Conservation (phyloP, 2,329 filamentous ascomycete genomes). For the Nannizziopsis arthrosporioides region DNA sequence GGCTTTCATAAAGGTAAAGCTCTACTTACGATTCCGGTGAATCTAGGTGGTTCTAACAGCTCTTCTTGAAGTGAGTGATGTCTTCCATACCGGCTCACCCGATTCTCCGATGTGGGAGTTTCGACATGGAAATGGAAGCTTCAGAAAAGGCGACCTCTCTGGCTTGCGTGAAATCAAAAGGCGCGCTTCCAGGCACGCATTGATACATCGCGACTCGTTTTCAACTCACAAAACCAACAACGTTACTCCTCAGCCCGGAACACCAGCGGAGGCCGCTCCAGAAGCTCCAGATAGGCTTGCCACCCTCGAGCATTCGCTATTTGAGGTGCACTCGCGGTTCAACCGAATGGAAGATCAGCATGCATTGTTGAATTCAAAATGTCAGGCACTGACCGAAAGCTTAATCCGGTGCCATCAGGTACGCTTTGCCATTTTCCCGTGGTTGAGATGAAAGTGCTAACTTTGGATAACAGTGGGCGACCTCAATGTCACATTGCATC, state of each 20-base stretch:
- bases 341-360: constrained; percentile 74
- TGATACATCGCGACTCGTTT: constrained; percentile 87
- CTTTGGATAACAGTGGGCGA: constrained; percentile 53
- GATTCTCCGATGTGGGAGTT: constrained; percentile 97
- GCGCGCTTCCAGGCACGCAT: constrained; percentile 77
- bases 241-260: constrained; percentile 59
- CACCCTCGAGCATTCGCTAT: constrained; percentile 68
- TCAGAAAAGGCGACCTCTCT: constrained; percentile 86
- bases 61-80: constrained; percentile 66
- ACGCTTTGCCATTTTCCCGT: constrained; percentile 19
- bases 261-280: constrained; percentile 69
- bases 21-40: constrained; percentile 15
- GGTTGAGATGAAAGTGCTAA: constrained; percentile 3
- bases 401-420: constrained; percentile 61
- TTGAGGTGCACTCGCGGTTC: constrained; percentile 65
- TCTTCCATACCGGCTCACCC: constrained; percentile 88
- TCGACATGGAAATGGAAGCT: constrained; percentile 93
- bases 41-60: not conserved
- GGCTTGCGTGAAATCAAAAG: constrained; percentile 92
- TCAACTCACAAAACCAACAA: constrained; percentile 59
- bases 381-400: constrained; percentile 70
- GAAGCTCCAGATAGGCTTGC: constrained; percentile 68
- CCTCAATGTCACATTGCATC: constrained; percentile 67
- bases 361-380: constrained; percentile 66
- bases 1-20: constrained; percentile 89